Evolutionary conservation across 257 asterid species (phyloP).

Genomic region (Solanum sejunctum): DNA sequence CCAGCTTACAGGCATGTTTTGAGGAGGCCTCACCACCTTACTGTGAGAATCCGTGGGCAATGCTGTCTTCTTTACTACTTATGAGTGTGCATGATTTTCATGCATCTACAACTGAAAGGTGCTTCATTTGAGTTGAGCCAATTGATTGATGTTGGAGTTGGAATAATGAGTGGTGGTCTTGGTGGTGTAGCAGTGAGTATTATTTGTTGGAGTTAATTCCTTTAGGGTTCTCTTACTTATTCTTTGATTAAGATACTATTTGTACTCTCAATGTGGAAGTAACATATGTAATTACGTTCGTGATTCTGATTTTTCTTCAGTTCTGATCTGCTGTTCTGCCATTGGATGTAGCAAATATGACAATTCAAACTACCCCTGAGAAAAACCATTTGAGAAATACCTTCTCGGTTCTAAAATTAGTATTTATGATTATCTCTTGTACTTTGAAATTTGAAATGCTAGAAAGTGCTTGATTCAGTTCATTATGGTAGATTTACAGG

Average conservation of each 20-base stretch:
- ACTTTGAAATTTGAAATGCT: not conserved
- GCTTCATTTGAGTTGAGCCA: slow-evolving; percentile 35
- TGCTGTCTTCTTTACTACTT: slow-evolving; percentile 75
- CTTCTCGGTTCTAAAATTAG: slow-evolving; percentile 44
- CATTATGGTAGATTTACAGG: slow-evolving; percentile 53
- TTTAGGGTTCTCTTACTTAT: not conserved
- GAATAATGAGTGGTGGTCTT: slow-evolving; percentile 80
- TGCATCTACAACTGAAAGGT: slow-evolving; percentile 51
- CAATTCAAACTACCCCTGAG: slow-evolving; percentile 65
- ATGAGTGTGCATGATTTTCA: slow-evolving; percentile 66
- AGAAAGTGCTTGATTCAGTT: slow-evolving; percentile 10
- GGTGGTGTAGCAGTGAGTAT: slow-evolving; percentile 71
- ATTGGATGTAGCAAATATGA: slow-evolving; percentile 80
- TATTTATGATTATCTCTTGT: slow-evolving; percentile 11
- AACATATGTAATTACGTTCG: not conserved
- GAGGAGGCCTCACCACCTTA: slow-evolving; percentile 71
- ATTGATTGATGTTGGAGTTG: slow-evolving; percentile 63
- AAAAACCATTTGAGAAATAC: slow-evolving; percentile 55
- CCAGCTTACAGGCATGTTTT: slow-evolving; percentile 74
- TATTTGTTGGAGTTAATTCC: not conserved
- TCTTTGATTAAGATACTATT: not conserved
- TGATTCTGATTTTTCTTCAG: slow-evolving; percentile 4
- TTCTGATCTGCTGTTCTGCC: slow-evolving; percentile 74
- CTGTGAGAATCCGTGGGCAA: slow-evolving; percentile 77
- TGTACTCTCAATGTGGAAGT: not conserved